Conservation (phyloP, 305 asterid species). For the Ilex paraguariensis region DNA sequence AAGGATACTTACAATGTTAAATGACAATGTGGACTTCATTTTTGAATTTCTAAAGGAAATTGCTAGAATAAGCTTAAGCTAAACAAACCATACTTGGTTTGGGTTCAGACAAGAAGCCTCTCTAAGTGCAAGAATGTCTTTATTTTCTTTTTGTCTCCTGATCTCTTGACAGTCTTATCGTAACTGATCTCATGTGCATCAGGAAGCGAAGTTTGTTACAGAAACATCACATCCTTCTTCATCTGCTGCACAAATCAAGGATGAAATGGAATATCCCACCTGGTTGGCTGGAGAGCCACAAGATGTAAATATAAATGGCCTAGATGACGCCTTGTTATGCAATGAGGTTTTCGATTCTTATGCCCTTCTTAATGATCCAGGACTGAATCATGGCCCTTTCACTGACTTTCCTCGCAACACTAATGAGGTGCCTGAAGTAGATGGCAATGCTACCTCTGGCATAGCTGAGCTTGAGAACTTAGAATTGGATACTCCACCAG, state of each 20-base stretch:
- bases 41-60: background rate
- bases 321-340: slow-evolving; percentile 35
- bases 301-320: slow-evolving; percentile 21
- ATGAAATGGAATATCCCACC: slow-evolving; percentile 23
- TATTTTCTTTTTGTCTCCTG: background rate
- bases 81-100: background rate
- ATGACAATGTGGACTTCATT: background rate
- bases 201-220: slow-evolving; percentile 40
- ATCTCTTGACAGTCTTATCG: slow-evolving; percentile 1
- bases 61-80: background rate
- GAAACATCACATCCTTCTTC: slow-evolving; percentile 17
- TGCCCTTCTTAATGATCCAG: slow-evolving; percentile 14
- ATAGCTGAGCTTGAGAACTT: slow-evolving; percentile 53
- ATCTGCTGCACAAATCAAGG: slow-evolving; percentile 26
- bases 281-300: slow-evolving; percentile 41
- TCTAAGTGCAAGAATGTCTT: background rate
- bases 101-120: background rate
- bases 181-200: slow-evolving; percentile 12
- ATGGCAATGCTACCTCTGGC: slow-evolving; percentile 23
- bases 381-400: slow-evolving; percentile 16
- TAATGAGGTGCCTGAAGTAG: slow-evolving; percentile 20
- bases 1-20: background rate
- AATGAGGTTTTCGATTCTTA: slow-evolving; percentile 34
- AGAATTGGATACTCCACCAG: slow-evolving; percentile 66
- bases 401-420: slow-evolving; percentile 18